Base-by-base conservation (phyloP, 805 yeast species). In the Blastobotrys chiropterorum region DNA sequence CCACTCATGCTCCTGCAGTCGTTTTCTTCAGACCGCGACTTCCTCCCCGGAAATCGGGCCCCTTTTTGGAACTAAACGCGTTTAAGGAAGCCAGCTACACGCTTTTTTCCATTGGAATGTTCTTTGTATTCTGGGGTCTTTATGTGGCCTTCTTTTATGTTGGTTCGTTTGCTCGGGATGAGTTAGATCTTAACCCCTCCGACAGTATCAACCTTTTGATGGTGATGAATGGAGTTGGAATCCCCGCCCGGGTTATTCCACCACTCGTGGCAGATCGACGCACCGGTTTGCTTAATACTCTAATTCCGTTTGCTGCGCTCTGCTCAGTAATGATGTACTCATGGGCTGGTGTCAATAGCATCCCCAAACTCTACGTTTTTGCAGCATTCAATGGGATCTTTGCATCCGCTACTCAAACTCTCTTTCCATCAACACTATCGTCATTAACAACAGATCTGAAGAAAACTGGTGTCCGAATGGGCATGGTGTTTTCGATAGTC, bases 401-500 rank as follows among this genome's bases (percentile, higher is more conserved):
- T 16, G 57, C 67, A 2, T 70, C 71, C 2, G 54, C 66, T 13
- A 53, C 59, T 13, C 64, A 64, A 21, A 62, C 69, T 1, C 48
- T 68, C 15, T 61, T 65, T 46, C 65, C 68, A 11, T 60, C 67
- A 2, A 54, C 62, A 48, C 47, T 65, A 13, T 64, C 65, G 7
- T 50, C 55, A n/a, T 59, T 63, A 34, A 59, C 69, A 19, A 54
- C 59, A 2, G 77, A 75, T 15, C 78, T 81, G 1, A 68, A 72
- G 49, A 76, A 77, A 47, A 47, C 62, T 1, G 67, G 70, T 2
- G 56, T 64, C 2, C 57, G 69, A 17, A 83, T 87, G 87, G 87
- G 87, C 2, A 52, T 80, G 42, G 77, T 88, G 1, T 71, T 86
- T 34, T 71, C 76, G 14, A 56, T 74, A 3, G 82, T 83, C 38